Percentiles rank a stretch among this genome's conserved stretches.
Conservation (phyloP, 768 basidiomycete species). For the Collybia mongolica region DNA sequence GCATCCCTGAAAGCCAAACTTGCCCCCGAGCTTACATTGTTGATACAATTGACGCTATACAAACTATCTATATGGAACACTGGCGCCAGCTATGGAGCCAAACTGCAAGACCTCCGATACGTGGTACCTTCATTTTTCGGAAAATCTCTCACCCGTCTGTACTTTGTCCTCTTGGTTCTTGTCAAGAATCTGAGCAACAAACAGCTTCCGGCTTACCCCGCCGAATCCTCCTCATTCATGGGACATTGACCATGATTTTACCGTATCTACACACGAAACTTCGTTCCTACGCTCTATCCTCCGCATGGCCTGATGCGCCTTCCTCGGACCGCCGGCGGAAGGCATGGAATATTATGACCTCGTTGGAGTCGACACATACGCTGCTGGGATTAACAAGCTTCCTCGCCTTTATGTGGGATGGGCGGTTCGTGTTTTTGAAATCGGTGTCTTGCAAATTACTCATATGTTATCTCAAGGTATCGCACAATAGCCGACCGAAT, state of each 20-base stretch:
- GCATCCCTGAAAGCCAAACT: constrained; percentile 56
- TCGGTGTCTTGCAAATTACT: not conserved
- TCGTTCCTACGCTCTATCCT: constrained; percentile 72
- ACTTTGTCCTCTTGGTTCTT: constrained; percentile 8
- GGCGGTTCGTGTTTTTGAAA: constrained; percentile 46
- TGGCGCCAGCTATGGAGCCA: constrained; percentile 81
- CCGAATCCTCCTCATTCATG: constrained; percentile 62
- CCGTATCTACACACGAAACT: constrained; percentile 81
- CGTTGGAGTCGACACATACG: constrained; percentile 66
- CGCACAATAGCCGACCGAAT: constrained; percentile 82
- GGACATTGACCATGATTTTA: constrained; percentile 66
- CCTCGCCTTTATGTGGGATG: constrained; percentile 80
- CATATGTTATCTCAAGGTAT: constrained; percentile 52
- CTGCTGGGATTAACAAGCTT: constrained; percentile 73
- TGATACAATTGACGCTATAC: constrained; percentile 73
- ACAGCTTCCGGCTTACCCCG: constrained; percentile 68
- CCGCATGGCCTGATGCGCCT: constrained; percentile 90
- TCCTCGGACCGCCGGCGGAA: constrained; percentile 71
- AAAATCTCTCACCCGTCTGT: constrained; percentile 34
- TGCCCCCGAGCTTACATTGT: constrained; percentile 71
- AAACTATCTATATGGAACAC: constrained; percentile 81
- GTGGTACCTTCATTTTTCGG: constrained; percentile 23
- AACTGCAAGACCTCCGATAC: constrained; percentile 77
- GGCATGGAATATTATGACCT: constrained; percentile 68
- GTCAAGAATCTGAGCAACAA: constrained; percentile 8